Evolutionary conservation across 495 filamentous ascomycete species (phyloP).

Genomic region (Cladorrhinum samala): DNA sequence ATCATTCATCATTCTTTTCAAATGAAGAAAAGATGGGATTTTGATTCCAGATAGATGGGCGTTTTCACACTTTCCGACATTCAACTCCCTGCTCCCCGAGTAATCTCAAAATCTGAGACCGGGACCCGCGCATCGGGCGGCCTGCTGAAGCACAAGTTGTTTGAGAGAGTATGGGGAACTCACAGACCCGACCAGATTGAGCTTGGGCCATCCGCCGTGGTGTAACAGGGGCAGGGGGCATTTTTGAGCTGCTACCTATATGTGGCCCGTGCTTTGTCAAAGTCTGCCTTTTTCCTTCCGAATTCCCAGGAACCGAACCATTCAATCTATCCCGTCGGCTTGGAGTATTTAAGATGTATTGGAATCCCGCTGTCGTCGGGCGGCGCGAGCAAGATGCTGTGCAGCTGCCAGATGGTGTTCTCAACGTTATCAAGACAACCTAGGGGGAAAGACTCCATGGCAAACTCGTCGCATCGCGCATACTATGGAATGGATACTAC

Average conservation of each 20-base stretch:
- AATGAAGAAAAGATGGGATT: background rate
- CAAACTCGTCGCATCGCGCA: no score
- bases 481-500: no score
- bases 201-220: constrained; percentile 11
- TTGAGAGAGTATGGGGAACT: constrained; percentile 20
- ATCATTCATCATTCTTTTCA: background rate
- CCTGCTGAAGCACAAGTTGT: constrained; percentile 29
- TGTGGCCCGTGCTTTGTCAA: background rate
- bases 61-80: background rate
- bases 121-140: constrained; percentile 15
- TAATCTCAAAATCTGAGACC: constrained; percentile 19
- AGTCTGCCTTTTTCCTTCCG: background rate
- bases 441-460: background rate
- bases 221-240: constrained; percentile 3
- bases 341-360: constrained; percentile 1
- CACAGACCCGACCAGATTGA: constrained; percentile 10
- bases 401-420: background rate
- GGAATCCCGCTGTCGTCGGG: constrained; percentile 1
- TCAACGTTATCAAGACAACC: no score
- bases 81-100: background rate
- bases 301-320: background rate
- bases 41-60: background rate
- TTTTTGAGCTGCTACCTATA: background rate
- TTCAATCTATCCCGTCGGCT: background rate
- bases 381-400: background rate